phyloP scores from a whole-genome alignment of 768 basidiomycete species.

The Tricholoma matsutake region DNA sequence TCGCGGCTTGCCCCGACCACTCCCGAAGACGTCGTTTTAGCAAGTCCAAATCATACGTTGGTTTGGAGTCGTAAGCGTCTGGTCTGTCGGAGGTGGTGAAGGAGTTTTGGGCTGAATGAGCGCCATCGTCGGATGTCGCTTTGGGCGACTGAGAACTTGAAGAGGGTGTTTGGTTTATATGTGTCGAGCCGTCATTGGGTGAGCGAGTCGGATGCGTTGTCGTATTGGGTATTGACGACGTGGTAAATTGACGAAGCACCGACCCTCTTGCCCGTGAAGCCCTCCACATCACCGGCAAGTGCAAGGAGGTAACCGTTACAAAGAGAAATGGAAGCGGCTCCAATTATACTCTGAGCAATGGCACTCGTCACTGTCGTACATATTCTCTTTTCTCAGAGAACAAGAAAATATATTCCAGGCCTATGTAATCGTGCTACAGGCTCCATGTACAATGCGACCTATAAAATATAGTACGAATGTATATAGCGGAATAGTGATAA shows the following conservation, averaged over 20 bases:
- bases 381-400: background rate
- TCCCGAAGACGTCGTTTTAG: conserved; percentile 41
- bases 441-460: conserved; percentile 13
- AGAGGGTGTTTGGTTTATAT: conserved; percentile 13
- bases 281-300: conserved; percentile 30
- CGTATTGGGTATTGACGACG: conserved; percentile 31
- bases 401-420: conserved; percentile 13
- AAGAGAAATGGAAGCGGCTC: background rate
- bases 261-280: conserved; percentile 27
- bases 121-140: conserved; percentile 5
- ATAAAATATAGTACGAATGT: conserved; percentile 15
- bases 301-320: conserved; percentile 1
- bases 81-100: background rate
- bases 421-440: conserved; percentile 9
- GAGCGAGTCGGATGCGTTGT: conserved; percentile 12
- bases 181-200: conserved; percentile 3
- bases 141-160: conserved; percentile 1
- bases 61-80: background rate
- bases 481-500: conserved; percentile 8
- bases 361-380: background rate
- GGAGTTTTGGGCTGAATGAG: background rate
- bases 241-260: conserved; percentile 26
- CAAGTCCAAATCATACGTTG: conserved; percentile 32
- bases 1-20: conserved; percentile 47
- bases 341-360: background rate